Base-by-base conservation (phyloP, 306 rosid species). In the Chamaecrista fasciculata region DNA sequence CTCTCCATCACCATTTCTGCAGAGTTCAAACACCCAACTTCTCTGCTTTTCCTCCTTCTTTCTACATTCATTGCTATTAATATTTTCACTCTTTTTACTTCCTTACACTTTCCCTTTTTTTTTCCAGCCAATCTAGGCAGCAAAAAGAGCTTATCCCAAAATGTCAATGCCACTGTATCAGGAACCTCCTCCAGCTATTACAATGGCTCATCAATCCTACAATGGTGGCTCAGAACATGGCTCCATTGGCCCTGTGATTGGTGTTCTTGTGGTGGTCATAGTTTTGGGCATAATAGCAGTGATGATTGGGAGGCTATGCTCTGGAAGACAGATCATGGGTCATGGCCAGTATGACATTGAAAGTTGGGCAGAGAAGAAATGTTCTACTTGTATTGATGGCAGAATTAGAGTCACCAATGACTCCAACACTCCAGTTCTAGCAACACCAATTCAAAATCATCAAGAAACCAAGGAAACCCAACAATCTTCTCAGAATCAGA, bases 281-380 rank as follows among this genome's bases (percentile, higher is more conserved):
- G 72, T 83, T 37, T 56, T 86, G 78, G 84, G 86, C 0, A 24
- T 65, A 18, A 43, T 79, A 50, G 86, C 91, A 0, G 86, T 81
- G 5, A 78, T 83, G 79, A 81, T 86, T 59, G 91, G 91, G 67
- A 74, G 86, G 73, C 56, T 86, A 4, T 83, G 86, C 50, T 86
- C 88, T 0, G 84, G 88, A 23, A 86, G 74, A 77, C 81, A 74
- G 39, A 70, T 86, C 26, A 83, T 86, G 93, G 96, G 97, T 0
- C 82, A 86, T 50, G 90, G 91, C 3, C 82, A 91, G 43, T 91
- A 70, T 37, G 91, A 91, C 29, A 42, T 91, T 50, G 97, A 88
- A 84, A 88, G 82, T 36, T 91, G 97, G 97, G 97, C 88, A n/a
- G 93, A 91, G 82, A 80, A 55, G 6, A 91, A 88, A 74, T 91